Evolutionary conservation across 148 eudicot genomes (phyloP), one percentile per base, ranked within the genome.

Genomic region (Rhododendron molle): DNA sequence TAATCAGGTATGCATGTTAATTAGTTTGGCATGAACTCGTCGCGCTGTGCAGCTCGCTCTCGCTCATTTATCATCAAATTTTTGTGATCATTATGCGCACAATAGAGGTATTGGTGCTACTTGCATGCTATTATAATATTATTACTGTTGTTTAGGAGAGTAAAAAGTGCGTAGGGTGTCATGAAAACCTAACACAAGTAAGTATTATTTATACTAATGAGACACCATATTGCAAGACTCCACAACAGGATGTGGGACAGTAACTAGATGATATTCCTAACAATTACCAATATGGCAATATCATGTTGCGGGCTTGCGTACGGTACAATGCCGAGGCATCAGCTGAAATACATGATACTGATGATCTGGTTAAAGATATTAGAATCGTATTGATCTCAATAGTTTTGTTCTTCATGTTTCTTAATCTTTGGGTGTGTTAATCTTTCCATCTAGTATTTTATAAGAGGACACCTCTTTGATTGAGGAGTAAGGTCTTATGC

Each of bases 401-500:
- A 6, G 21, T 13, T 60, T 44, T 49, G 14, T 65, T 7, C n/a
- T 82, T 81, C 52, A 62, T 11, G 7, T 82, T 62, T 36, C 4
- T 74, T 74, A 32, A 30, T n/a, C 28, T 50, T 81, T 56, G 7
- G 23, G 8, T 34, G 16, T 81, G 28, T 81, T 54, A 56, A 56
- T 47, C 49, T 78, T 49, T 50, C 82, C 60, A 5, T 16, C 7
- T 12, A 13, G 32, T 79, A 10, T 11, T 52, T 80, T 52, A 20
- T 32, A 28, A 80, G 46, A 20, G 69, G 21, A 18, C 26, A 2
- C 21, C 8, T 32, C 12, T 62, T 83, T 44, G 21, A 65, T 92
- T 89, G 76, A 84, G 88, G 83, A 86, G 79, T 87, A 86, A 90
- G 91, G 92, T 94, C 98, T 97, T 95, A 97, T 90, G 93, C 85